A percentile compares a stretch with the other conserved stretches of the same genome.
Evolutionary conservation across 202 grass and related monocot species (phyloP).

Genomic region (Musa balbisiana): DNA sequence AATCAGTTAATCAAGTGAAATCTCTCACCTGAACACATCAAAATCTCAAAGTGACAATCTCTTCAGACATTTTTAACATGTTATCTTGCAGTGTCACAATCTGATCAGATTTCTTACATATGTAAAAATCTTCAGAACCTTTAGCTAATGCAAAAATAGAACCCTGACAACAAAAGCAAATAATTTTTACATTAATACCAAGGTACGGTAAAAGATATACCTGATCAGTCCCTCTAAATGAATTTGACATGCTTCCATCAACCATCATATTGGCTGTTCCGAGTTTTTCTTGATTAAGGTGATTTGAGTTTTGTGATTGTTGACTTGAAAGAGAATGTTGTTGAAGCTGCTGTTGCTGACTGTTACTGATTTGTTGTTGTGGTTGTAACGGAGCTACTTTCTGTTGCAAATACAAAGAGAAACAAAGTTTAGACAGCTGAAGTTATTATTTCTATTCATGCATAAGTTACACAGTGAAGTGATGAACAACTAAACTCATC

Average conservation of each 20-base stretch:
- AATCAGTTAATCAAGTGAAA: too few species aligned
- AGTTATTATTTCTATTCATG: neutral
- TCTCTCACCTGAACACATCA: too few species aligned
- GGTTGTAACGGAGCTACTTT: conserved; percentile 87
- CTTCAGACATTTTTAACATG: too few species aligned
- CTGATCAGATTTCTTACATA: too few species aligned
- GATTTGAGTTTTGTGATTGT: conserved; percentile 88
- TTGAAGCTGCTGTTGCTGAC: conserved; percentile 54
- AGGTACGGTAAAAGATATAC: conserved; percentile 25
- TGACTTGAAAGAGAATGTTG: conserved; percentile 84
- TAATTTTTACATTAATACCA: neutral
- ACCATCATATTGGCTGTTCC: conserved; percentile 61
- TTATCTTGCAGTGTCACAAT: too few species aligned
- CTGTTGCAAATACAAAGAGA: conserved; percentile 85
- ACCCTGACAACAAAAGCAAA: neutral
- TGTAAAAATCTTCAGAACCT: neutral
- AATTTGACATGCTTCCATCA: conserved; percentile 69
- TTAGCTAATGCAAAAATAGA: neutral
- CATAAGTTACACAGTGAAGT: neutral
- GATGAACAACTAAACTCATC: neutral
- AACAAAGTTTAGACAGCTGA: neutral
- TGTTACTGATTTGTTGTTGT: conserved; percentile 35
- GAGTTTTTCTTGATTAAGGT: conserved; percentile 70
- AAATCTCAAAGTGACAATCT: too few species aligned
- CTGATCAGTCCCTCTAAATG: conserved; percentile 70